Evolutionary conservation across 805 yeast species (phyloP).

Genomic region (Saccharomycopsis olivae): DNA sequence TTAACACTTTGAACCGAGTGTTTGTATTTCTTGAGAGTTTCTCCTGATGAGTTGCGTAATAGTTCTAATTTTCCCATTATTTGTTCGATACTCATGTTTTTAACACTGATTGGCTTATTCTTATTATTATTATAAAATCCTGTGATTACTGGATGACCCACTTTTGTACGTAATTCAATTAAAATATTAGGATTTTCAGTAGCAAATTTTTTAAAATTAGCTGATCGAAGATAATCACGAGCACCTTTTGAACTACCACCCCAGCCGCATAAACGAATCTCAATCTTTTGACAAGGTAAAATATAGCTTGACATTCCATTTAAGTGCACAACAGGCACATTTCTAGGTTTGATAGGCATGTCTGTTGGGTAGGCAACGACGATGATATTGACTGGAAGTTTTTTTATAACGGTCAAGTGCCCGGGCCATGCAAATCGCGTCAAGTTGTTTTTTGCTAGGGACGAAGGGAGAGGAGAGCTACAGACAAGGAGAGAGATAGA

Average conservation of each 20-base stretch:
- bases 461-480: too few relatives aligned
- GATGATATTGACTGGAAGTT: too few relatives aligned
- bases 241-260: slow-evolving; percentile 91
- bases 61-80: slow-evolving; percentile 56
- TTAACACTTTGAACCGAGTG: slow-evolving; percentile 76
- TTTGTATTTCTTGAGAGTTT: slow-evolving; percentile 41
- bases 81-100: slow-evolving; percentile 53
- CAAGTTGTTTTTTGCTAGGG: too few relatives aligned
- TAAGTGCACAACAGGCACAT: too few relatives aligned
- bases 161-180: slow-evolving; percentile 55
- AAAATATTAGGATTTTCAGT: slow-evolving; percentile 51
- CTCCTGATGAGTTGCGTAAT: slow-evolving; percentile 61
- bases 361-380: too few relatives aligned
- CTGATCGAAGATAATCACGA: slow-evolving; percentile 50
- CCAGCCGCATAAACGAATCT: slow-evolving; percentile 79
- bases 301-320: too few relatives aligned
- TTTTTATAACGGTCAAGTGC: too few relatives aligned
- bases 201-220: slow-evolving; percentile 46
- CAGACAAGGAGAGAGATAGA: too few relatives aligned
- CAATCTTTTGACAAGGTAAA: too few relatives aligned
- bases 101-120: slow-evolving; percentile 59
- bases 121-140: slow-evolving; percentile 43
- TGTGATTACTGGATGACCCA: slow-evolving; percentile 74
- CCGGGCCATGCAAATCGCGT: too few relatives aligned
- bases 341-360: too few relatives aligned